These are phyloP conservation scores for Tuber indicum DNA, from an alignment of 495 filamentous ascomycete species.

Conservation along the genomic window DNA sequence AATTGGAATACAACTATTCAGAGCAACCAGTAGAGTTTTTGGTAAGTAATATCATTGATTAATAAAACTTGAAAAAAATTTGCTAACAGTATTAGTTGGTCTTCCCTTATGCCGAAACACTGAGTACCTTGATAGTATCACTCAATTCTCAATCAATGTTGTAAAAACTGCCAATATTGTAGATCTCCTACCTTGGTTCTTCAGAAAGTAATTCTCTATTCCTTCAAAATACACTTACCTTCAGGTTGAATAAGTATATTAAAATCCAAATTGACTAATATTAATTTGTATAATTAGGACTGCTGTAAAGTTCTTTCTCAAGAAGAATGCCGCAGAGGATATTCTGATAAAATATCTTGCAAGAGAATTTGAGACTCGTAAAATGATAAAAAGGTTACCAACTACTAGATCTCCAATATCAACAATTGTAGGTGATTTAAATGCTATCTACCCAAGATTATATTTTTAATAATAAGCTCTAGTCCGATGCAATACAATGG, in stretches of 20 bases:
- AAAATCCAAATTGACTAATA: background rate
- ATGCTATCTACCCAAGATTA: too few species aligned
- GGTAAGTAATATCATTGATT: background rate
- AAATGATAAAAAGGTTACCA: background rate
- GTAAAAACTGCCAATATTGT: background rate
- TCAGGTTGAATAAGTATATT: too few species aligned
- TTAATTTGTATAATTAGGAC: background rate
- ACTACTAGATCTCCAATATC: background rate
- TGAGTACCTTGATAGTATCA: background rate
- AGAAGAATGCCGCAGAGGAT: background rate
- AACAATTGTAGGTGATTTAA: too few species aligned
- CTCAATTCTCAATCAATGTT: background rate
- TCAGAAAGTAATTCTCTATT: too few species aligned
- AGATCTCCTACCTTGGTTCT: background rate
- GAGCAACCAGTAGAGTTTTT: background rate
- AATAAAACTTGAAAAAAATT: too few species aligned
- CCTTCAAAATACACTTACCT: too few species aligned
- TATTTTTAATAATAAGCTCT: background rate
- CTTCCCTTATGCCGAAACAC: background rate
- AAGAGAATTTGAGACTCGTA: slow-evolving; percentile 41
- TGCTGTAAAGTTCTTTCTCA: background rate
- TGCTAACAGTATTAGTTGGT: background rate
- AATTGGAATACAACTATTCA: background rate
- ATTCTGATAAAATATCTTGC: slow-evolving; percentile 10
- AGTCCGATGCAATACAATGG: slow-evolving; percentile 42